phyloP scores from a whole-genome alignment of 1,284 basidiomycete genomes.

The Leccinum cinnamomeum region DNA sequence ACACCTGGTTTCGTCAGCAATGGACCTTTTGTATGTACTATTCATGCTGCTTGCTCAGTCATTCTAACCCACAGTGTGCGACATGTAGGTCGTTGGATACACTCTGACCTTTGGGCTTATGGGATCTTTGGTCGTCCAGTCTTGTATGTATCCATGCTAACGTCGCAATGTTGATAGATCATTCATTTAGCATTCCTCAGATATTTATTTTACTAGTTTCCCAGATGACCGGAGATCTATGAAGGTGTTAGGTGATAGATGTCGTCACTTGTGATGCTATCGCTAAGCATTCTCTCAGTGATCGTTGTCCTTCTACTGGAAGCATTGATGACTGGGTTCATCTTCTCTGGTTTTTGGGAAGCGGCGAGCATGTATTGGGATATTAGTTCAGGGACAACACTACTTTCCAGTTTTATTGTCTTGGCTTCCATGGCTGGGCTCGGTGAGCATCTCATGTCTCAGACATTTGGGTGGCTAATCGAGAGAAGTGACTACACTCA shows the following conservation, averaged over 20 bases:
- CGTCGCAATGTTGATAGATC: background rate
- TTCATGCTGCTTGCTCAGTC: background rate
- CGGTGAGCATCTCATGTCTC: slow-evolving; percentile 12
- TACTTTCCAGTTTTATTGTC: background rate
- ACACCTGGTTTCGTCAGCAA: background rate
- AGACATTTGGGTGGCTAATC: background rate
- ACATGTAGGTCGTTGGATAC: background rate
- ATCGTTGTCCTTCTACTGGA: slow-evolving; percentile 22
- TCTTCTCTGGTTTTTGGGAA: slow-evolving; percentile 17
- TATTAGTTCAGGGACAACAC: too few relatives aligned
- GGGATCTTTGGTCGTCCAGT: background rate
- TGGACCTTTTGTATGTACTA: background rate
- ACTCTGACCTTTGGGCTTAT: background rate
- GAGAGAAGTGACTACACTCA: slow-evolving; percentile 18
- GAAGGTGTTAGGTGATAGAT: slow-evolving; percentile 7
- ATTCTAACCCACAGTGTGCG: background rate
- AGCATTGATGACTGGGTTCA: slow-evolving; percentile 8
- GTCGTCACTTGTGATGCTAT: too few relatives aligned
- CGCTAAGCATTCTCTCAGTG: slow-evolving; percentile 9
- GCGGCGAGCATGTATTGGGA: background rate
- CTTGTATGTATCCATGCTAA: background rate
- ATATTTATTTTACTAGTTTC: slow-evolving; percentile 9
- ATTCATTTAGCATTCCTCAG: background rate
- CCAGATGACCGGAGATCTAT: slow-evolving; percentile 2
- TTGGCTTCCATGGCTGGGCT: slow-evolving; percentile 11